A percentile compares a stretch with the other conserved stretches of the same genome.
These are phyloP conservation scores for Gossypium arboreum DNA, from an alignment of 345 rosid genomes.

Conservation along the genomic window DNA sequence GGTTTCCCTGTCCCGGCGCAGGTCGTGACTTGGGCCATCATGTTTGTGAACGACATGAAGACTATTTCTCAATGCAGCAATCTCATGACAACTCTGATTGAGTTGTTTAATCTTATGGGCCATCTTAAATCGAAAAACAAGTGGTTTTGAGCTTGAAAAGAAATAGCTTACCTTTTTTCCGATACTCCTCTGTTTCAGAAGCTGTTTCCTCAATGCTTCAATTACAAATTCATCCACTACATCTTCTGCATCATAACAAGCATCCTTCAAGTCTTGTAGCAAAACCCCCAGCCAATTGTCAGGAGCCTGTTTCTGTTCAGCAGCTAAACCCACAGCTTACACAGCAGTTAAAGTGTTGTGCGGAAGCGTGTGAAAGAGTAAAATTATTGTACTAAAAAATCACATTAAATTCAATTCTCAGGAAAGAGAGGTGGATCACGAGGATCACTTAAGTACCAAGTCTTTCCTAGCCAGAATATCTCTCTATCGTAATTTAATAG, in stretches of 20 bases:
- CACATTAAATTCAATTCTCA: too few species aligned
- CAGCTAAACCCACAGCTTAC: neutral
- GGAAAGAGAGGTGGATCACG: too few species aligned
- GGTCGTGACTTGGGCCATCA: neutral
- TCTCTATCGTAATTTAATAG: too few species aligned
- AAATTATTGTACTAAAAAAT: too few species aligned
- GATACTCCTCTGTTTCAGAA: too few species aligned
- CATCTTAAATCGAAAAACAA: neutral
- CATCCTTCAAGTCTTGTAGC: neutral
- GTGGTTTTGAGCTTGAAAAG: neutral
- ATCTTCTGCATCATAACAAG: too few species aligned
- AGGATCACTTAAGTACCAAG: too few species aligned
- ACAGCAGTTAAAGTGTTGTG: neutral
- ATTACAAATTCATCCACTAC: too few species aligned
- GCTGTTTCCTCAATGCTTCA: too few species aligned
- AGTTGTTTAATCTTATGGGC: neutral
- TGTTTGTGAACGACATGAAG: constrained; percentile 17
- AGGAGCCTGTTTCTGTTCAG: neutral
- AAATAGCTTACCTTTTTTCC: neutral
- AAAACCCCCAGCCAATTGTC: neutral
- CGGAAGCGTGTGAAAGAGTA: too few species aligned
- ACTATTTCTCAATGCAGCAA: neutral
- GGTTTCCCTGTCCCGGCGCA: neutral
- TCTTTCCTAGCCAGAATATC: too few species aligned
- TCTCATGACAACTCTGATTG: neutral